Evolutionary conservation across 495 filamentous ascomycete species (phyloP), one percentile per base, ranked within the genome.

Genomic region (Aspergillus cristatus): DNA sequence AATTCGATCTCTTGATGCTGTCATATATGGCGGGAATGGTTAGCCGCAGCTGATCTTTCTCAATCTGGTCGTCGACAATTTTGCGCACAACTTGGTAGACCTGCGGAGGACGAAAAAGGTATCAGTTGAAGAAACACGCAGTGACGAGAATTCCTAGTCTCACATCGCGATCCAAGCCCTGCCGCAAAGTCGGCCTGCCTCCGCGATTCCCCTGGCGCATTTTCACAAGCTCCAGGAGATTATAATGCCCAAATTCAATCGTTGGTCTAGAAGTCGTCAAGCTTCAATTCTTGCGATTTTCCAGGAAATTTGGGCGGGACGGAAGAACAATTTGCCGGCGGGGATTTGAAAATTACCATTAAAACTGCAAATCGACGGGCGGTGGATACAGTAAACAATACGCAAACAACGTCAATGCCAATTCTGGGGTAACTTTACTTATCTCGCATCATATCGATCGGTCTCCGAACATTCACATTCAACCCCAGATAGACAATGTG

Each of bases 1-100:
- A 94, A 51, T 94, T 95, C 3, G 86, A 93, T 44, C 67, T 67
- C 49, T 85, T 84, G 46, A 95, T 84, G 35, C 67, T 65, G 11
- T 86, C 82, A 53, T 88, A 91, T 7, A 93, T 75, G 1, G 58
- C 57, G 1, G 74, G 54, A 1, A 81, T 68, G 2, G 82, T 79
- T 12, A 86, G 55, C 11, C 62, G 61, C 14, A 58, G 42, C 22
- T 50, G 46, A 14, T 60, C 65, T 40, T 66, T 59, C 14, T 72
- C 65, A 14, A 64, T 53, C 41, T 76, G 72, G 40, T 83, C 76
- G 47, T 84, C 81, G 37, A 78, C 65, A 37, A 84, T 63, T 56
- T 86, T 87, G 45, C 72, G 68, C 42, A 88, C 77, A 37, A 88
- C 65, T 55, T 84, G 81, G 54, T 84, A 86, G 55, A 89, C 67